These are phyloP conservation scores for Fusarium redolens DNA, from an alignment of 2,329 filamentous ascomycete genomes.

Conservation along the genomic window DNA sequence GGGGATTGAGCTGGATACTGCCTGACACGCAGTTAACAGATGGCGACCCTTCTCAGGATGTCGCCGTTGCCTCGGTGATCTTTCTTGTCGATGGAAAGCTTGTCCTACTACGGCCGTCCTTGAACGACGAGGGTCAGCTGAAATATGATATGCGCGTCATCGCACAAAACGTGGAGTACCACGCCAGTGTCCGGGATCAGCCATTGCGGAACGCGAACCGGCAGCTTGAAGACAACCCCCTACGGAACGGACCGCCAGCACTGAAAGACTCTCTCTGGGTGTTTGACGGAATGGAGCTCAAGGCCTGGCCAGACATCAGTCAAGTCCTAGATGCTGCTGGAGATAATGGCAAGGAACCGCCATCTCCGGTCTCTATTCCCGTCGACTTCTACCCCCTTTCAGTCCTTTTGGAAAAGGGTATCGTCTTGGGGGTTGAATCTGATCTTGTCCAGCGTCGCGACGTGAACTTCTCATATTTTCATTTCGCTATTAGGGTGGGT, in stretches of 20 bases:
- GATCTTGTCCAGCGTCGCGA: constrained; percentile 94
- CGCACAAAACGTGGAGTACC: constrained; percentile 96
- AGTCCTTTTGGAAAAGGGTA: constrained; percentile 86
- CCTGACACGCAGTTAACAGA: constrained; percentile 89
- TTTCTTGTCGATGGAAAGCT: constrained; percentile 98
- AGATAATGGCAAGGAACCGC: constrained; percentile 75
- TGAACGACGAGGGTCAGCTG: constrained; percentile 82
- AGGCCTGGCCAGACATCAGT: constrained; percentile 89
- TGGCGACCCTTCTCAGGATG: constrained; percentile 95
- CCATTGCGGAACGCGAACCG: constrained; percentile 56
- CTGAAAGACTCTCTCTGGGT: constrained; percentile 92
- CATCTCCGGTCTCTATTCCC: constrained; percentile 78
- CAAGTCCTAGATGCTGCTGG: constrained; percentile 80
- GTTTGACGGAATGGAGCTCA: constrained; percentile 88
- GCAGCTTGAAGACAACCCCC: constrained; percentile 39
- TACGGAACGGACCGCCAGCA: constrained; percentile 55
- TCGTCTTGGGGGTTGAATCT: constrained; percentile 89
- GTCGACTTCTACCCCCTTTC: constrained; percentile 98
- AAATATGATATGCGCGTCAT: constrained; percentile 99
- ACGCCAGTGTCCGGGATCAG: constrained; percentile 91
- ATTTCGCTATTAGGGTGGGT: constrained; percentile 86
- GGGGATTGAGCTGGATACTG: constrained; percentile 94
- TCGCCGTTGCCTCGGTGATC: constrained; percentile 90
- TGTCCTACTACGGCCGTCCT: constrained; percentile 87
- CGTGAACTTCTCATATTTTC: constrained; percentile 88